Base-by-base conservation (phyloP, 305 asterid genomes). In the Fraxinus floribunda region DNA sequence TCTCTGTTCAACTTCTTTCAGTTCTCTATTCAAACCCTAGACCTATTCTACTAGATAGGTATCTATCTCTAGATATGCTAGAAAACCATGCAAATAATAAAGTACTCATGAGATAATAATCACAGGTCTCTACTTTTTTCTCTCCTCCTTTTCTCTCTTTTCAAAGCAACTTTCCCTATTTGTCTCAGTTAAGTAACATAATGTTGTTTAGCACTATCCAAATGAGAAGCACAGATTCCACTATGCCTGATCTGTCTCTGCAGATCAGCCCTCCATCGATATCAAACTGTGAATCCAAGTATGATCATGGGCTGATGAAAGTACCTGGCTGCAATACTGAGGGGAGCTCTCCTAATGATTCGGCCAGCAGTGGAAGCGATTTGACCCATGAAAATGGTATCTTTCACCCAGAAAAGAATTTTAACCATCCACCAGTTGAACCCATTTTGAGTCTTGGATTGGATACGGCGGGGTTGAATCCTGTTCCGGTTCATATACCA, bases 241-340 rank as follows among this genome's bases (percentile, higher is more conserved):
- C 62, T 9, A 79, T 87, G 38, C 93, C 97, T 4, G 97, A 94
- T 89, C 97, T 94, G 84, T 93, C 97, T 3, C 80, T 94, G 49
- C 97, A 94, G 85, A 93, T 93, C 89, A 89, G 98, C 68, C 94
- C 93, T 2, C 95, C 97, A 6, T 77, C 87, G 7, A 34, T 70
- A 2, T 74, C 86, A 20, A 55, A 36, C 68, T 41, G 4, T 70
- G 84, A 75, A 70, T 36, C 84, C 15, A 76, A 80, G 9, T 2
- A 35, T 62, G 75, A 52, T 8, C 26, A 35, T n/a, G 84, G 78
- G 24, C 20, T 79, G 5, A 15, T 7, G 29, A 77, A 46, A 57
- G 75, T 35, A 30, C 82, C 84, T 1, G 41, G 60, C 57, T 73
- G 81, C 79, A 78, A 83, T 70, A 79, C 26, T 62, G 88, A 88